Evolutionary conservation across 176 grass and related monocot species (phyloP).

Genomic region (Ampelocalamus luodianensis): DNA sequence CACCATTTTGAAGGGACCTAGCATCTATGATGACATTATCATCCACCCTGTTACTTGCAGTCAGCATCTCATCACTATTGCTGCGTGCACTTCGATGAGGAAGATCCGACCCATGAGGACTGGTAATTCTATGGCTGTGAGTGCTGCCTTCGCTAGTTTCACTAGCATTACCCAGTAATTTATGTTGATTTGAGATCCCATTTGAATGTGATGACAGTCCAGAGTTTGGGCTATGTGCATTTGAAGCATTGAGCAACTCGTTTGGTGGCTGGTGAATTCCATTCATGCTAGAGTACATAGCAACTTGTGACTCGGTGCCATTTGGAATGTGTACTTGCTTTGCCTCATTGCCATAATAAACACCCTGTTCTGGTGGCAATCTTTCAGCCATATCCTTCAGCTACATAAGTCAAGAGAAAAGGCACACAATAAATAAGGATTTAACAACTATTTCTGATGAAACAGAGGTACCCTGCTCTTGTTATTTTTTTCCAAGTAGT

Average conservation of each 20-base stretch:
- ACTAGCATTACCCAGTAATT: constrained; percentile 39
- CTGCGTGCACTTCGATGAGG: constrained; percentile 46
- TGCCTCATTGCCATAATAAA: constrained; percentile 58
- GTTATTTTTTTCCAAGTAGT: constrained; percentile 3
- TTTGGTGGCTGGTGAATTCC: constrained; percentile 56
- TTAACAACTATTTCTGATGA: constrained; percentile 22
- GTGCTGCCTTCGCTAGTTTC: constrained; percentile 61
- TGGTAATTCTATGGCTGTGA: constrained; percentile 60
- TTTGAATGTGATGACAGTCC: constrained; percentile 44
- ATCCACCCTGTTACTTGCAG: constrained; percentile 50
- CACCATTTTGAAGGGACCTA: constrained; percentile 59
- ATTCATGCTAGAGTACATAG: constrained; percentile 57
- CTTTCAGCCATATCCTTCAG: constrained; percentile 92
- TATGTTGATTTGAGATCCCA: constrained; percentile 60
- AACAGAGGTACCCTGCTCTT: background rate
- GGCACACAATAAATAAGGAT: constrained; percentile 10
- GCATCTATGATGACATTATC: constrained; percentile 64
- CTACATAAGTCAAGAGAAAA: constrained; percentile 43
- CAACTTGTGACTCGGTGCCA: constrained; percentile 43
- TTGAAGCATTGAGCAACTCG: constrained; percentile 42
- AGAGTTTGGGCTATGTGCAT: constrained; percentile 42
- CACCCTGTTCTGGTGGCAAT: constrained; percentile 58
- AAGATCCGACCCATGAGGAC: constrained; percentile 37
- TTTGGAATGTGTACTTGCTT: constrained; percentile 56
- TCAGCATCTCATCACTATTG: constrained; percentile 59